Percentiles rank a stretch among this genome's conserved stretches.
Conservation (phyloP, 2,329 filamentous ascomycete species). For the Claviceps purpurea region DNA sequence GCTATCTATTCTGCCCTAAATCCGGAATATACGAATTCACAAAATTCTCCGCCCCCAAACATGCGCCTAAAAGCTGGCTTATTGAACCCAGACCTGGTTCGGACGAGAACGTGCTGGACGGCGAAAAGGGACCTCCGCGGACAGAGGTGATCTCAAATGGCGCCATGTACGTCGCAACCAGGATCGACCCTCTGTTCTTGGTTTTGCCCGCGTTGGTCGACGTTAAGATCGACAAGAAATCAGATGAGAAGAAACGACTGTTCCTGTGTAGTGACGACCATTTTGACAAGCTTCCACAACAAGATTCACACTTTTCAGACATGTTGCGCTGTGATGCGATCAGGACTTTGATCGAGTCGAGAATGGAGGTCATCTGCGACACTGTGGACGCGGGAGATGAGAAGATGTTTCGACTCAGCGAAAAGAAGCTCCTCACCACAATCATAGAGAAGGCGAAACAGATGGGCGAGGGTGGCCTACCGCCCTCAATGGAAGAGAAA, state of each 20-base stretch:
- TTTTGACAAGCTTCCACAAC: conserved; percentile 45
- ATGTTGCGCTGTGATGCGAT: conserved; percentile 37
- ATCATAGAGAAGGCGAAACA: conserved; percentile 58
- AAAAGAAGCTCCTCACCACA: conserved; percentile 52
- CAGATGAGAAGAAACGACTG: conserved; percentile 40
- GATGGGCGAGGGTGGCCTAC: conserved; percentile 53
- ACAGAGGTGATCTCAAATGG: conserved; percentile 45
- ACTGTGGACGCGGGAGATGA: conserved; percentile 73
- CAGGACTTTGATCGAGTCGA: conserved; percentile 41
- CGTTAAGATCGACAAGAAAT: conserved; percentile 23
- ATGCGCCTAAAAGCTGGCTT: conserved; percentile 48
- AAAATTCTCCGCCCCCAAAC: conserved; percentile 37
- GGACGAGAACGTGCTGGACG: conserved; percentile 9
- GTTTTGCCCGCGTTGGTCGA: conserved; percentile 57
- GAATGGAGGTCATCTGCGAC: conserved; percentile 64
- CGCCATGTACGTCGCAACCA: conserved; percentile 72
- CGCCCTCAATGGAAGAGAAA: conserved; percentile 70
- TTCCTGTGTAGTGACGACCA: conserved; percentile 62
- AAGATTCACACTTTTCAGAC: conserved; percentile 43
- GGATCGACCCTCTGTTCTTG: conserved; percentile 74
- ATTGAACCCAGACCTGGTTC: conserved; percentile 25
- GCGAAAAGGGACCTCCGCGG: conserved; percentile 9
- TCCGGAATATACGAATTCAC: conserved; percentile 54
- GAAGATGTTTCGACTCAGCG: conserved; percentile 68
- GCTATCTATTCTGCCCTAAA: conserved; percentile 49